phyloP scores from a whole-genome alignment of 208 protist species.

The Trypanosoma congolense region DNA sequence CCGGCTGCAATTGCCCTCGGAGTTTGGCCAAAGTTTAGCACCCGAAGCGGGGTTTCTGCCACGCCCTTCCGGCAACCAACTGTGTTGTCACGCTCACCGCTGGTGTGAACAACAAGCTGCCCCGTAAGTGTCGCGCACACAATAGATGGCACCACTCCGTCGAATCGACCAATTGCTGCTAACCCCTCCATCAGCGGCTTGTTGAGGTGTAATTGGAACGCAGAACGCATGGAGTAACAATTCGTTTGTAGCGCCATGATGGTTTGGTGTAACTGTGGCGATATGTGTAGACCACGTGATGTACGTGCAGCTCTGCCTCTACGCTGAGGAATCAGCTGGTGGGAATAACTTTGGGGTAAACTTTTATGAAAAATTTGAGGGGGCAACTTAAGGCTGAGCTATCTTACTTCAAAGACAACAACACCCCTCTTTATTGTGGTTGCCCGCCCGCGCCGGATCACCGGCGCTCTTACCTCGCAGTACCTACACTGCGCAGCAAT shows the following conservation, averaged over 20 bases:
- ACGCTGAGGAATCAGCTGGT: no score
- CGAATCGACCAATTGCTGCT: slow-evolving; percentile 63
- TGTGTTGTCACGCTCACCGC: neutral
- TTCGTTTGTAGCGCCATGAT: slow-evolving; percentile 20
- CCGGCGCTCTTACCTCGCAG: no score
- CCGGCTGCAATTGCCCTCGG: slow-evolving; percentile 75
- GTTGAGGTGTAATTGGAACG: slow-evolving; percentile 60
- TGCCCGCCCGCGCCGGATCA: no score
- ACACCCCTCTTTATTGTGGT: no score
- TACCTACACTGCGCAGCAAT: no score
- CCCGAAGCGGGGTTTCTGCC: slow-evolving; percentile 40
- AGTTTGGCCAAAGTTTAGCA: slow-evolving; percentile 86
- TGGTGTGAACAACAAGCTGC: slow-evolving; percentile 77
- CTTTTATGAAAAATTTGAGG: no score
- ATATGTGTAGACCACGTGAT: no score
- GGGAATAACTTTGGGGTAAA: no score
- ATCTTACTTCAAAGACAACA: no score
- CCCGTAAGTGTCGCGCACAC: slow-evolving; percentile 69
- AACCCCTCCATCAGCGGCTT: slow-evolving; percentile 46
- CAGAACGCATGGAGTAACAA: slow-evolving; percentile 48
- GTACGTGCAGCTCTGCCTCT: no score
- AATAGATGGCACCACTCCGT: slow-evolving; percentile 34
- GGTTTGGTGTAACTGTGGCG: neutral
- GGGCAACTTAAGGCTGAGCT: no score
- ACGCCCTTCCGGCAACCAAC: neutral